Evolutionary conservation across 1,139 yeast species (phyloP).

Genomic region (Nakaseomyces glabratus): DNA sequence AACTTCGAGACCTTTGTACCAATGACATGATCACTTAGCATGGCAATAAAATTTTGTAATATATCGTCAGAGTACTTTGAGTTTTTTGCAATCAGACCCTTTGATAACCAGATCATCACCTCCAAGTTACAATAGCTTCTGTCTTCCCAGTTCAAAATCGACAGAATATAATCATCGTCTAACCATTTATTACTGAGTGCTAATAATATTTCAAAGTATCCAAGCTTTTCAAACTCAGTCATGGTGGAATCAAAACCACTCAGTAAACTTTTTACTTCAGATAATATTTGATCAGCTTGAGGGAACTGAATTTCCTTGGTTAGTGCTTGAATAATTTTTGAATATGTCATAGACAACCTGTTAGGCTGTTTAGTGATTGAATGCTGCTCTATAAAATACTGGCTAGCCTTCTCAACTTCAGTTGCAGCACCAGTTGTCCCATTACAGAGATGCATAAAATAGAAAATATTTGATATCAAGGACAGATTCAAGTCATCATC

Average conservation of each 20-base stretch:
- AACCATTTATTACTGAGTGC: slow-evolving; percentile 48
- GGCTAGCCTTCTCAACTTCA: slow-evolving; percentile 16
- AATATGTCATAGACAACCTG: slow-evolving; percentile 41
- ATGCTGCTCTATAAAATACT: slow-evolving; percentile 14
- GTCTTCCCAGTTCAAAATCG: slow-evolving; percentile 13
- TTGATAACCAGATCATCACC: slow-evolving; percentile 56
- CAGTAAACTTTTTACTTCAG: slow-evolving; percentile 15
- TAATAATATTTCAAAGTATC: slow-evolving; percentile 52
- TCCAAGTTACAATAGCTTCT: slow-evolving; percentile 37
- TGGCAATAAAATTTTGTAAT: slow-evolving; percentile 32
- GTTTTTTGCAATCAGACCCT: slow-evolving; percentile 56
- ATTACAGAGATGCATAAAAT: slow-evolving; percentile 19
- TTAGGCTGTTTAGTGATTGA: slow-evolving; percentile 33
- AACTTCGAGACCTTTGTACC: slow-evolving; percentile 42
- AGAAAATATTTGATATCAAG: slow-evolving; percentile 22
- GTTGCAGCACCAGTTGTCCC: slow-evolving; percentile 12
- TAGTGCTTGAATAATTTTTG: slow-evolving; percentile 43
- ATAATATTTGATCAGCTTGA: slow-evolving; percentile 11
- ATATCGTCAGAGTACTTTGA: slow-evolving; percentile 41
- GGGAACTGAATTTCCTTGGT: slow-evolving; percentile 32
- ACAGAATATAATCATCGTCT: slow-evolving; percentile 13
- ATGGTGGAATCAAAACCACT: slow-evolving; percentile 6
- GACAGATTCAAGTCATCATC: slow-evolving; percentile 25
- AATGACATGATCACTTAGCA: slow-evolving; percentile 31
- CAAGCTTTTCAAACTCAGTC: slow-evolving; percentile 34